These are phyloP conservation scores for Hirsutella minnesotensis DNA, from an alignment of 2,329 filamentous ascomycete genomes.

Conservation along the genomic window DNA sequence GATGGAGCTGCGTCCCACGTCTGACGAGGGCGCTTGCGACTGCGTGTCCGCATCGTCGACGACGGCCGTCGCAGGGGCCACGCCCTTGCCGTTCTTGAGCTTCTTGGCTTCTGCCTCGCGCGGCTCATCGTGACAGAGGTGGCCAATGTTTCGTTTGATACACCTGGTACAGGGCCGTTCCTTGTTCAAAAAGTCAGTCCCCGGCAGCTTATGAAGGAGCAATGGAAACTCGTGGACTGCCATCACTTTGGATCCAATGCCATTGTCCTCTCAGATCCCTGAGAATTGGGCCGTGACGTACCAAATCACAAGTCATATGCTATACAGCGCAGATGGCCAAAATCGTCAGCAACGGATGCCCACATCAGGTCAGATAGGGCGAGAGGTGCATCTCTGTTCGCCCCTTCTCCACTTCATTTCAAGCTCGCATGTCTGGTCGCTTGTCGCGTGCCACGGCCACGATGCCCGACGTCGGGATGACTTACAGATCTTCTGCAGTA, in stretches of 20 bases:
- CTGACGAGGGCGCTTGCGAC: constrained; percentile 22
- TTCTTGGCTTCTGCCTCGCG: constrained; percentile 76
- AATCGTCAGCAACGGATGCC: constrained; percentile 4
- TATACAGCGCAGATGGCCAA: constrained; percentile 23
- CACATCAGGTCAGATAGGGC: too few species aligned
- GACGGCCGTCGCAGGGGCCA: constrained; percentile 20
- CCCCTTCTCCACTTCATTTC: too few species aligned
- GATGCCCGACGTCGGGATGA: constrained; percentile 18
- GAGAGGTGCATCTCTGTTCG: too few species aligned
- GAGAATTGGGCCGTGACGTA: constrained; percentile 36
- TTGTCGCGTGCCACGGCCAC: background rate
- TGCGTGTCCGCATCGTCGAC: constrained; percentile 50
- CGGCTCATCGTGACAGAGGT: constrained; percentile 95
- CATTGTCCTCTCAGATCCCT: background rate
- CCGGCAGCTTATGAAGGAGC: background rate
- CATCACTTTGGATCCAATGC: background rate
- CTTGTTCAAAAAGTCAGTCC: constrained; percentile 33
- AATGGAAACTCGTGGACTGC: constrained; percentile 1
- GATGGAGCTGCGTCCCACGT: constrained; percentile 43
- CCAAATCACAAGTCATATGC: constrained; percentile 90
- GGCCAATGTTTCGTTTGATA: constrained; percentile 96
- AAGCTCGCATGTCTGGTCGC: background rate
- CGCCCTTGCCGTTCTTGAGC: constrained; percentile 44
- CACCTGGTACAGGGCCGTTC: constrained; percentile 94
- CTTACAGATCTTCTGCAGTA: constrained; percentile 87